These are phyloP conservation scores for Pseudodiploospora longispora DNA, from an alignment of 2,329 filamentous ascomycete species.

Conservation along the genomic window DNA sequence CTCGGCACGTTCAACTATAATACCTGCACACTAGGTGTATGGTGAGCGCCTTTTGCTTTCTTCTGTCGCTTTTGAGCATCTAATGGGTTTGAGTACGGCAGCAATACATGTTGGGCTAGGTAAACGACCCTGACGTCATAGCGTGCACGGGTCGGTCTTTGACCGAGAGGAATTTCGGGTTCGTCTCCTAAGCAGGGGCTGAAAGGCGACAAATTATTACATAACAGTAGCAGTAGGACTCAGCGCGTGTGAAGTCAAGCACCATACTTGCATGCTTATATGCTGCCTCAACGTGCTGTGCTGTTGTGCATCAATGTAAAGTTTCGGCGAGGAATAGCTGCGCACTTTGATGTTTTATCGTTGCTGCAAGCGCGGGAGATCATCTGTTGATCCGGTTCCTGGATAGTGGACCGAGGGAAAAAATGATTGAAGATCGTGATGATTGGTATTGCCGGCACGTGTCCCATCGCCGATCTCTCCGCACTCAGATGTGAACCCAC, in stretches of 20 bases:
- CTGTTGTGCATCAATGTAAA: background rate
- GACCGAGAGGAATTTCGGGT: conserved; percentile 2
- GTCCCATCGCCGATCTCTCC: conserved; percentile 7
- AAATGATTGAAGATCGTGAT: conserved; percentile 7
- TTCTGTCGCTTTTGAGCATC: too few species aligned
- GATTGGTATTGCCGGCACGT: conserved; percentile 4
- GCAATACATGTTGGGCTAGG: too few species aligned
- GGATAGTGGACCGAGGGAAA: conserved; percentile 3
- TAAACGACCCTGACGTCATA: conserved; percentile 2
- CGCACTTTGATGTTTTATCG: background rate
- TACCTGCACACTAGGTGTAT: too few species aligned
- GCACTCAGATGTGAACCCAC: background rate
- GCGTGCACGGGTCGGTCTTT: conserved; percentile 5
- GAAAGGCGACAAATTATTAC: background rate
- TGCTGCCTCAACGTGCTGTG: background rate
- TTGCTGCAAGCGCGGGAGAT: conserved; percentile 1
- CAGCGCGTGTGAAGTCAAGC: too few species aligned
- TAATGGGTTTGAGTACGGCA: too few species aligned
- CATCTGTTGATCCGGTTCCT: conserved; percentile 3
- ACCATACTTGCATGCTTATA: too few species aligned
- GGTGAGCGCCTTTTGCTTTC: too few species aligned
- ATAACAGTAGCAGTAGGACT: background rate
- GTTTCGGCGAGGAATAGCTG: background rate
- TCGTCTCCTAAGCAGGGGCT: background rate
- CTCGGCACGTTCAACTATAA: too few species aligned